Base-by-base conservation (phyloP, 495 filamentous ascomycete species). In the Apiosordaria backusii region DNA sequence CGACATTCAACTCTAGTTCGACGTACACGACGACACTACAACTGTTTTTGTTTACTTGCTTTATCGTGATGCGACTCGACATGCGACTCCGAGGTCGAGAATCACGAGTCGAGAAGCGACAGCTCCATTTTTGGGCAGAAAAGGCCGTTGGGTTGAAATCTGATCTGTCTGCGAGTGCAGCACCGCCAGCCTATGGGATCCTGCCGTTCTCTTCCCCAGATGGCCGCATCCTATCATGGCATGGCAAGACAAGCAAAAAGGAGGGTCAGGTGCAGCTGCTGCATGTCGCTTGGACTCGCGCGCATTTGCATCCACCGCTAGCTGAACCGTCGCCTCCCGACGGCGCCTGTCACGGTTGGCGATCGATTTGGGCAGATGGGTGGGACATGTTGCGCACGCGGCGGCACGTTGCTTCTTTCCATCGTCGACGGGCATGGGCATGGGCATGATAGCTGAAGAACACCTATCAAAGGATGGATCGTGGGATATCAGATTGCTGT, bases 201-300 rank as follows among this genome's bases (percentile, higher is more conserved):
- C 22, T 55, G n/a, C 52, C 52, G 52, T 18, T 19, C 52, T 35
- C 57, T 74, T 72, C 72, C 72, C 74, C 68, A 71, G 70, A 70
- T 27, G 35, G 60, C 63, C 57, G 53, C 65, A 67, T 57, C 74
- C 72, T 76, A 75, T 76, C 71, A 70, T 67, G 57, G 66, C 69
- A 27, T 67, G 64, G 60, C 68, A 68, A 64, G 68, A 70, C 67
- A 59, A n/a, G 35, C 35, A 7, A 45, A 45, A 64, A 27, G 67
- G 74, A 64, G 72, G 72, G 72, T 77, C 71, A 74, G 71, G 72
- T 74, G 70, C 74, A 76, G 66, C 73, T 78, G 74, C 76, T 78
- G 74, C 76, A 76, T 53, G 69, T 67, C 68, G 61, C 55, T 63
- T 61, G 63, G 65, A 64, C 66, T 63, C 72, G 76, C 35, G 35